Conservation (phyloP, 768 basidiomycete species). For the Calocera cornea region DNA sequence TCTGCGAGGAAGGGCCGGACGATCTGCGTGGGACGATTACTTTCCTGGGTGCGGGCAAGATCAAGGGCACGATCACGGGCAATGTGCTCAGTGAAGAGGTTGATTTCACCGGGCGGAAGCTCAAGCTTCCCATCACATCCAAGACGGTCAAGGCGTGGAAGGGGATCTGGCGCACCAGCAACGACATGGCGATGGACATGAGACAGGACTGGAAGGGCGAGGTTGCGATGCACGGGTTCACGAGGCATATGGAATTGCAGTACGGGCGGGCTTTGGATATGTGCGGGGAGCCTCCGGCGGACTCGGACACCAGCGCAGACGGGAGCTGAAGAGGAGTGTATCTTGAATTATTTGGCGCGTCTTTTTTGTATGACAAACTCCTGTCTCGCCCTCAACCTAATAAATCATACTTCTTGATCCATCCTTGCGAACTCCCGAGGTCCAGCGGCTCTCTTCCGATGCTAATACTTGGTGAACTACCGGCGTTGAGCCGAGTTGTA, state of each 20-base stretch:
- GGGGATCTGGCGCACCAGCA: not conserved
- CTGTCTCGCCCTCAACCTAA: too few species aligned
- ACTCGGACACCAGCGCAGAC: not conserved
- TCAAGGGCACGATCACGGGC: not conserved
- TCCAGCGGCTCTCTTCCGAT: too few species aligned
- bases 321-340: too few species aligned
- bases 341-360: too few species aligned
- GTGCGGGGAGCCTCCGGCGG: not conserved
- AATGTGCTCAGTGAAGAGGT: not conserved
- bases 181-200: not conserved
- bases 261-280: not conserved
- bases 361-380: too few species aligned
- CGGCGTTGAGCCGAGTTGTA: too few species aligned
- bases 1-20: not conserved
- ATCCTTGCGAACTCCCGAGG: too few species aligned
- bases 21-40: not conserved
- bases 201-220: not conserved
- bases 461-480: too few species aligned
- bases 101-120: not conserved
- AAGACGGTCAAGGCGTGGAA: not conserved
- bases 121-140: not conserved
- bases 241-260: not conserved
- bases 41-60: not conserved
- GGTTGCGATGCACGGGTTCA: not conserved
- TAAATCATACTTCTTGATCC: too few species aligned